Evolutionary conservation across 371 early-diverging fungal species (phyloP).

Genomic region (Apophysomyces elegans): DNA sequence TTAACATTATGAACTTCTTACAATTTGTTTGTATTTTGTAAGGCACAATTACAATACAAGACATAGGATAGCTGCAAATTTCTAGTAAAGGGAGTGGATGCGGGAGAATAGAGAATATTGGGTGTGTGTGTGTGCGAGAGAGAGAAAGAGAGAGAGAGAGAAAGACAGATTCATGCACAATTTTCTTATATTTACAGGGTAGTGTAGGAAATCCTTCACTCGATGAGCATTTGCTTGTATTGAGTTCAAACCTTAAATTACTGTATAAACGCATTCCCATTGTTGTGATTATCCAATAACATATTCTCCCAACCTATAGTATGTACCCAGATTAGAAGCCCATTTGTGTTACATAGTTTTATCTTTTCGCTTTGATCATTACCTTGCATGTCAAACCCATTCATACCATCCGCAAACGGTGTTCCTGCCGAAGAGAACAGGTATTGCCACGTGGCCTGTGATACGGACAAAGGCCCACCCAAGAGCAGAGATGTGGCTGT

Average conservation of each 20-base stretch:
- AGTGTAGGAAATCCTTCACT: background rate
- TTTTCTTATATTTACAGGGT: background rate
- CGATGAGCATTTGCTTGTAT: background rate
- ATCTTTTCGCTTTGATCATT: background rate
- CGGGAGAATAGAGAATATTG: background rate
- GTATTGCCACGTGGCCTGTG: conserved; percentile 25
- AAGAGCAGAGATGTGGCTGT: conserved; percentile 12
- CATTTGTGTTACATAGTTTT: background rate
- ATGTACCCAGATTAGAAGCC: background rate
- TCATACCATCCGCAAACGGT: conserved; percentile 14
- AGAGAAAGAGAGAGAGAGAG: too few species aligned
- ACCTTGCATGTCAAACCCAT: conserved; percentile 2
- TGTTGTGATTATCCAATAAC: background rate
- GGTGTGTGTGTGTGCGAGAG: too few species aligned
- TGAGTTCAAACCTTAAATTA: conserved; percentile 5
- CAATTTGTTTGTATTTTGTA: too few species aligned
- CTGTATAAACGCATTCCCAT: conserved; percentile 2
- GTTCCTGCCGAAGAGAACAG: conserved; percentile 31
- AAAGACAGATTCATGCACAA: background rate
- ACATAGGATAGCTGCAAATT: background rate
- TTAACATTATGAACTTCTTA: too few species aligned
- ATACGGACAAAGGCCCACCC: background rate
- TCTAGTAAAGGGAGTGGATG: background rate
- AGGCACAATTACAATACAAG: too few species aligned
- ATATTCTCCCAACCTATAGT: background rate